Percentiles rank a stretch among this genome's conserved stretches.
Conservation (phyloP, 2,329 filamentous ascomycete species). For the Alternaria viburni region DNA sequence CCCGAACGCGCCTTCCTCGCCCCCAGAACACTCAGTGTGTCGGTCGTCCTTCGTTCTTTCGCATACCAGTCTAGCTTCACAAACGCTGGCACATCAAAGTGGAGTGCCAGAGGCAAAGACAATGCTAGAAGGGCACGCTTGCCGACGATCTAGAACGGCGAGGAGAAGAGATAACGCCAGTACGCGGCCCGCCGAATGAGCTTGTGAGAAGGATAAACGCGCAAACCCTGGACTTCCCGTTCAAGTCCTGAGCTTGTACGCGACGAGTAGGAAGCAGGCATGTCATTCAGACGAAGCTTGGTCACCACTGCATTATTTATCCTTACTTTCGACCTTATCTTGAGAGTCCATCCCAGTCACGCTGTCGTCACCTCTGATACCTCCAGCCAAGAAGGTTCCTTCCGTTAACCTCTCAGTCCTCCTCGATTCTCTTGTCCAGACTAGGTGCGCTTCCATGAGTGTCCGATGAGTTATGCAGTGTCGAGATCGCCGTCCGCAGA, state of each 20-base stretch:
- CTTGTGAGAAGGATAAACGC: not conserved
- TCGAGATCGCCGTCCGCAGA: not conserved
- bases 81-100: not conserved
- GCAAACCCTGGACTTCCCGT: not conserved
- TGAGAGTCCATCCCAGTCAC: not conserved
- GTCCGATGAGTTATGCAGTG: no score
- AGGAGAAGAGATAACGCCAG: not conserved
- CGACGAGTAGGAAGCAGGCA: not conserved
- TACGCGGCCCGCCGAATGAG: not conserved
- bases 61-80: not conserved
- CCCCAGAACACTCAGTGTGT: not conserved
- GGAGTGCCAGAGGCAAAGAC: not conserved
- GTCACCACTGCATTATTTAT: not conserved
- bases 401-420: not conserved
- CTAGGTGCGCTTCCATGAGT: no score
- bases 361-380: not conserved
- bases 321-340: no score
- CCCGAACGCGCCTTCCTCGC: not conserved
- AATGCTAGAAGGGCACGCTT: not conserved
- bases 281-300: not conserved
- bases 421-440: no score
- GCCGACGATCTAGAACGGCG: no score
- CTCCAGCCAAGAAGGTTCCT: not conserved
- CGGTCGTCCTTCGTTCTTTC: not conserved
- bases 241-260: not conserved